Base-by-base conservation (phyloP, 1,139 yeast genomes). In the Casaregolazyma lundiana region DNA sequence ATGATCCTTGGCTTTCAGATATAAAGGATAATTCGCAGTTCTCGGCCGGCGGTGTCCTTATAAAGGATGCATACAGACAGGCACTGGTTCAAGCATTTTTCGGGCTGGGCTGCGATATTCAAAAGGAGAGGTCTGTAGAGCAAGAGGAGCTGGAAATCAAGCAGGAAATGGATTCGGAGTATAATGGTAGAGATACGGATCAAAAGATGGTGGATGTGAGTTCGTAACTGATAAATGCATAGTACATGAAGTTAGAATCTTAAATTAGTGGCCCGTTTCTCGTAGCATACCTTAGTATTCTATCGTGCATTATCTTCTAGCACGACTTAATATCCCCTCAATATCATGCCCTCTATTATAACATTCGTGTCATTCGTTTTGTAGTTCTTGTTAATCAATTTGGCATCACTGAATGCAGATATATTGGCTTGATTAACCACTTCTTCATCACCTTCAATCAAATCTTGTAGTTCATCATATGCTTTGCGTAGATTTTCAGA, bases 51-150 rank as follows among this genome's bases (percentile, higher is more conserved):
- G 98, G 98, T 1, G 89, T 90, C 77, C 76, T 82, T 53, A 68
- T 85, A 32, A 77, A 78, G 44, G 71, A 70, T 29, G 90, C 86
- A 13, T 86, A 82, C 60, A 80, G 80, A 55, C 77, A 94, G 56
- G 83, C 94, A 4, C 69, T 92, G 45, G 86, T 85, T 50, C 94
- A 85, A 56, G 97, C 97, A 8, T 90, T 90, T 58, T 78, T 82
- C 69, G 97, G 97, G 0, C 70, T 92, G 50, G 92, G 88, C 16
- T 88, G 96, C 64, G 74, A 82, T 50, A 76, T 92, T 37, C 82
- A 79, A 46, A 72, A 71, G 48, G 97, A 89, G 58, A 81, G 84
- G 16, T 18, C 18, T 11, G 8, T 21, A 21, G 20, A 16, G 4
- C 22, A 15, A 7, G 32, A 37, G 2, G 17, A 16, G 7, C 18